Evolutionary conservation across 2,329 filamentous ascomycete species (phyloP).

Genomic region (Emmonsiellopsis sp.): DNA sequence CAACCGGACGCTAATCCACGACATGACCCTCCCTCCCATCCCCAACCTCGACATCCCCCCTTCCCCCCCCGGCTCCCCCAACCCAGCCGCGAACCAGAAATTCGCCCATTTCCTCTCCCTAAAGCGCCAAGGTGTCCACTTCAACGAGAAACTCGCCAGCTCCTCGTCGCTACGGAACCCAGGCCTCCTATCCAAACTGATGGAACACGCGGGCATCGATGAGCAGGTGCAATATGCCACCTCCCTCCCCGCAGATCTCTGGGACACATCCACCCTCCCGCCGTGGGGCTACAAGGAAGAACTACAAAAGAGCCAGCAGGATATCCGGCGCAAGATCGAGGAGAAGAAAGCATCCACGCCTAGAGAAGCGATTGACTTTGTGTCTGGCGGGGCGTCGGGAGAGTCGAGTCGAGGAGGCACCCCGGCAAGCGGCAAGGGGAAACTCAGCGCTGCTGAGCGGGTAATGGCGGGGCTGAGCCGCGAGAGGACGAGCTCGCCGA

Average conservation of each 20-base stretch:
- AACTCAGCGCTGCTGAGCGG: slow-evolving; percentile 15
- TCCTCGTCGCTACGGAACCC: slow-evolving; percentile 52
- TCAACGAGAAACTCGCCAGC: slow-evolving; percentile 51
- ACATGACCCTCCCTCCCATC: slow-evolving; percentile 44
- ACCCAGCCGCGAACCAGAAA: slow-evolving; percentile 42
- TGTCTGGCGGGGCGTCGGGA: slow-evolving; percentile 16
- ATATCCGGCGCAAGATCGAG: slow-evolving; percentile 23
- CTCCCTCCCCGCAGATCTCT: slow-evolving; percentile 34
- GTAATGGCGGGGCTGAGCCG: slow-evolving; percentile 16
- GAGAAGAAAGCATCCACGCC: slow-evolving; percentile 24
- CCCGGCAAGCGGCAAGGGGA: slow-evolving; percentile 9
- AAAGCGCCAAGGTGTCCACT: slow-evolving; percentile 54
- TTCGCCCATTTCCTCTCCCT: slow-evolving; percentile 52
- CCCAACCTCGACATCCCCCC: slow-evolving; percentile 36
- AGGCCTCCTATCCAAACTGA: slow-evolving; percentile 46
- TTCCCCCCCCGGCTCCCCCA: slow-evolving; percentile 37
- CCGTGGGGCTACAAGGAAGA: slow-evolving; percentile 39
- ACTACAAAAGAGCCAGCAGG: slow-evolving; percentile 33
- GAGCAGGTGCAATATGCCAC: slow-evolving; percentile 46
- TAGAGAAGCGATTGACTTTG: slow-evolving; percentile 32
- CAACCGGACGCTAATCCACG: slow-evolving; percentile 42
- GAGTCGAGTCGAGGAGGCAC: slow-evolving; percentile 10
- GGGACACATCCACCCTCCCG: slow-evolving; percentile 29
- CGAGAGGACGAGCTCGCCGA: slow-evolving; percentile 9
- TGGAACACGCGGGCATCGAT: slow-evolving; percentile 48